phyloP scores from a whole-genome alignment of 2,329 filamentous ascomycete species.

The Calonectria pteridis region DNA sequence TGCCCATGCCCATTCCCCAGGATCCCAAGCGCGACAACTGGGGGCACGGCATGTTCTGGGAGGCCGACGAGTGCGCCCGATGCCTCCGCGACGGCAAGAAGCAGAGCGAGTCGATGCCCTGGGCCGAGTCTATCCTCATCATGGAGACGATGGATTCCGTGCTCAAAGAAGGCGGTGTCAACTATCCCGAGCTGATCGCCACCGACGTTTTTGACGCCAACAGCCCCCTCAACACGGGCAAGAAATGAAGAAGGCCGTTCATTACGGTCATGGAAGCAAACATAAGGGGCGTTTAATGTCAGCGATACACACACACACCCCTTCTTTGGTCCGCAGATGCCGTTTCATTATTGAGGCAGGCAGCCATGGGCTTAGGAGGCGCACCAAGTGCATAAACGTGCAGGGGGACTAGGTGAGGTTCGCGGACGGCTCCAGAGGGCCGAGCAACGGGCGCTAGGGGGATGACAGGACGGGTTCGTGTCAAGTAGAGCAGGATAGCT shows the following conservation, averaged over 20 bases:
- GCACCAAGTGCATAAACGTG: conserved; percentile 21
- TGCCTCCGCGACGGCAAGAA: conserved; percentile 82
- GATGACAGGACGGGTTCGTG: conserved; percentile 41
- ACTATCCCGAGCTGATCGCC: conserved; percentile 68
- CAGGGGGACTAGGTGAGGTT: conserved; percentile 21
- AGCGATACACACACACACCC: neutral
- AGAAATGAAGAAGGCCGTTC: conserved; percentile 41
- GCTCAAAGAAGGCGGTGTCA: conserved; percentile 65
- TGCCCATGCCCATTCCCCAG: conserved; percentile 66
- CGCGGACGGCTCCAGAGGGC: conserved; percentile 18
- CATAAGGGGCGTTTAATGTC: neutral
- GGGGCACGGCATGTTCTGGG: conserved; percentile 91
- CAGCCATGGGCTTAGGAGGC: conserved; percentile 22
- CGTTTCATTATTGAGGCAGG: conserved; percentile 24
- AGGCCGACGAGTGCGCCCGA: conserved; percentile 82
- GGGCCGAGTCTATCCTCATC: conserved; percentile 83
- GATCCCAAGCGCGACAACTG: conserved; percentile 60
- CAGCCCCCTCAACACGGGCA: conserved; percentile 72
- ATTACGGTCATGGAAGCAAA: neutral
- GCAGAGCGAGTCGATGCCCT: conserved; percentile 78
- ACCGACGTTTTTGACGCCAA: conserved; percentile 69
- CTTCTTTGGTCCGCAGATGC: neutral
- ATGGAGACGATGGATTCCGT: conserved; percentile 79
- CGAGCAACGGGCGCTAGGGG: conserved; percentile 36
- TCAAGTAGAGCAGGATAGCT: conserved; percentile 34